These are phyloP conservation scores for Aegilops umbellulata DNA, from an alignment of 176 grass and related monocot genomes.

Conservation along the genomic window DNA sequence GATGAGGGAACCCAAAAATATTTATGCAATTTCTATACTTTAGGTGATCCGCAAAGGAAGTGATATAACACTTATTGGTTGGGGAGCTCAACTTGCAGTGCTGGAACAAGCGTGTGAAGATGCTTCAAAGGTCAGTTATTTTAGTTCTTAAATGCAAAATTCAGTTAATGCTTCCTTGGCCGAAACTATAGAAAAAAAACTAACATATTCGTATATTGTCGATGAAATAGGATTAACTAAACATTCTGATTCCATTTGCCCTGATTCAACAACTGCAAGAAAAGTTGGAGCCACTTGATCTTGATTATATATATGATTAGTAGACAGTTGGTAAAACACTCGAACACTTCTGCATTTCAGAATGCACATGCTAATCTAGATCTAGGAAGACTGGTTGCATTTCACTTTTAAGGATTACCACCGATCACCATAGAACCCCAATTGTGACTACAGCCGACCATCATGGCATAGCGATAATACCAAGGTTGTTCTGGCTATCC, in stretches of 20 bases:
- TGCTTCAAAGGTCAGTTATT: conserved; percentile 65
- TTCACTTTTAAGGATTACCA: neutral
- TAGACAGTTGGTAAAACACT: neutral
- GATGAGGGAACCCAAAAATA: neutral
- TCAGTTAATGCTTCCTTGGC: neutral
- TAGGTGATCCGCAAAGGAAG: conserved; percentile 81
- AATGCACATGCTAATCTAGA: neutral
- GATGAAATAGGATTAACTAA: neutral
- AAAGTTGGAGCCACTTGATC: neutral
- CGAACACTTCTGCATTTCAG: neutral
- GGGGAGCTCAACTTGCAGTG: conserved; percentile 90
- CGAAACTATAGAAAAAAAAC: neutral
- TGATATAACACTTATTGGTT: conserved; percentile 89
- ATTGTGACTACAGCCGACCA: neutral
- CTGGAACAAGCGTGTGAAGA: conserved; percentile 85
- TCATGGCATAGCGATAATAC: neutral
- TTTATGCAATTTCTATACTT: neutral
- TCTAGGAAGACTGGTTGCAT: neutral
- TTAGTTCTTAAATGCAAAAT: neutral
- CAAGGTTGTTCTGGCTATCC: neutral
- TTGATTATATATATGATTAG: neutral
- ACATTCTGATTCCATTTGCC: neutral
- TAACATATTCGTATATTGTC: neutral
- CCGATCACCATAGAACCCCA: neutral
- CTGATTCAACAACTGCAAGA: neutral